Percentiles rank a stretch among this genome's conserved stretches.
These are phyloP conservation scores for Hanseniaspora lindneri DNA, from an alignment of 805 yeast genomes.

Conservation along the genomic window DNA sequence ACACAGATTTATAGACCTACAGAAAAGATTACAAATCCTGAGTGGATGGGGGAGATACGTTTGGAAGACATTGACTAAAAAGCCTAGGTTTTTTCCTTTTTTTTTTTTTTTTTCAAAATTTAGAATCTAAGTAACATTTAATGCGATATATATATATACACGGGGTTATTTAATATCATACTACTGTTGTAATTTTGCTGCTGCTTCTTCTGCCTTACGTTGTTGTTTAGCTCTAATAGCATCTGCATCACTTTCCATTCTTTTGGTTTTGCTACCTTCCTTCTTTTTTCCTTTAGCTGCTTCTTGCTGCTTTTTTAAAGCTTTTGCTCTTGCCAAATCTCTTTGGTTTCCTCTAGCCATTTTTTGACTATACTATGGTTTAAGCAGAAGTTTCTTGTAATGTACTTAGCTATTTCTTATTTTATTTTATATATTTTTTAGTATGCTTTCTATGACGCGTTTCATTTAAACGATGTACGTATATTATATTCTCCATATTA, in stretches of 20 bases:
- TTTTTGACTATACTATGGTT: too few species aligned
- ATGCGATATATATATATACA: too few species aligned
- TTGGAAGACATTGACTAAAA: slow-evolving; percentile 19
- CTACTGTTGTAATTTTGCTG: slow-evolving; percentile 30
- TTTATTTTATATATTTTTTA: too few species aligned
- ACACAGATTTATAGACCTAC: slow-evolving; percentile 38
- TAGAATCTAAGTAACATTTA: too few species aligned
- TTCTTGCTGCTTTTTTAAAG: slow-evolving; percentile 65
- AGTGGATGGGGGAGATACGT: slow-evolving; percentile 14
- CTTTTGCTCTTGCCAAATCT: slow-evolving; percentile 83
- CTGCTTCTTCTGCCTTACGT: slow-evolving; percentile 30
- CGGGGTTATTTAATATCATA: too few species aligned
- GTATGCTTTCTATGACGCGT: too few species aligned
- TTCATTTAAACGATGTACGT: too few species aligned
- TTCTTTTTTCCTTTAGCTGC: slow-evolving; percentile 47
- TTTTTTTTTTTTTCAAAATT: too few species aligned
- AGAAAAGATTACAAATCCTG: slow-evolving; percentile 26
- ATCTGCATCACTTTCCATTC: slow-evolving; percentile 84
- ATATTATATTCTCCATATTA: too few species aligned
- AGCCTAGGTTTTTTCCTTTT: too few species aligned
- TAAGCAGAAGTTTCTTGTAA: too few species aligned
- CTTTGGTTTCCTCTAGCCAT: slow-evolving; percentile 98
- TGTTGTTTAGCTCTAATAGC: slow-evolving; percentile 74
- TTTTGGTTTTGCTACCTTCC: slow-evolving; percentile 71
- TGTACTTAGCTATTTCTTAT: too few species aligned